Base-by-base conservation (phyloP, 345 rosid genomes). In the Populus davidiana region DNA sequence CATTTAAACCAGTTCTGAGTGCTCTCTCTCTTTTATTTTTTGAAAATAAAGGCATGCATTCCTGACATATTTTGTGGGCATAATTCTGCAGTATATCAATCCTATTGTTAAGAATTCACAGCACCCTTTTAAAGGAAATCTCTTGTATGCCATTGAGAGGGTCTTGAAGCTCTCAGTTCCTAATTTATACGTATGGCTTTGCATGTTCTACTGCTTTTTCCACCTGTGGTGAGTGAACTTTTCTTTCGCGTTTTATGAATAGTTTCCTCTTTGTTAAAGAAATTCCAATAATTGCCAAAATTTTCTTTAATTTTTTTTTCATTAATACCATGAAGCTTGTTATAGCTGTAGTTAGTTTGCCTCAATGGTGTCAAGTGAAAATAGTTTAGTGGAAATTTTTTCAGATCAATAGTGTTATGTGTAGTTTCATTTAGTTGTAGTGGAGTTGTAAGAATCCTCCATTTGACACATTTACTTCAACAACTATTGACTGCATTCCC, bases 121-220 rank as follows among this genome's bases (percentile, higher is more conserved):
- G 76, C 99, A 96, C 77, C 99, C 99, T 41, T 82, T 96, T 81
- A 96, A 94, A 83, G 98, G 97, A 77, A 81, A 92, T 83, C 85
- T 94, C 71, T 76, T 96, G 63, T 88, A 96, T 79, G 98, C 91
- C 75, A 71, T 91, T 67, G 97, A 96, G 89, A 94, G 99, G 86
- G 91, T 94, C 78, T 81, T 96, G 94, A 96, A 94, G 89, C 98
- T 96, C 72, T 96, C 99, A 20, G 93, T 96, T 81, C 99, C 98
- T 65, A 91, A 82, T 78, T 83, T 93, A 82, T 96, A 96, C 33
- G 99, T 96, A 75, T 96, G 99, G 98, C 99, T 96, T 76, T 93
- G 98, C 91, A 90, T 91, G 99, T 96, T 92, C 92, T 93, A 96
- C 89, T 92, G 97, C 88, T 88, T 94, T 78, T 96, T 96, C 85